Percentiles rank a stretch among this genome's conserved stretches.
phyloP scores from a whole-genome alignment of 306 rosid genomes.

The Quercus berberidifolia region DNA sequence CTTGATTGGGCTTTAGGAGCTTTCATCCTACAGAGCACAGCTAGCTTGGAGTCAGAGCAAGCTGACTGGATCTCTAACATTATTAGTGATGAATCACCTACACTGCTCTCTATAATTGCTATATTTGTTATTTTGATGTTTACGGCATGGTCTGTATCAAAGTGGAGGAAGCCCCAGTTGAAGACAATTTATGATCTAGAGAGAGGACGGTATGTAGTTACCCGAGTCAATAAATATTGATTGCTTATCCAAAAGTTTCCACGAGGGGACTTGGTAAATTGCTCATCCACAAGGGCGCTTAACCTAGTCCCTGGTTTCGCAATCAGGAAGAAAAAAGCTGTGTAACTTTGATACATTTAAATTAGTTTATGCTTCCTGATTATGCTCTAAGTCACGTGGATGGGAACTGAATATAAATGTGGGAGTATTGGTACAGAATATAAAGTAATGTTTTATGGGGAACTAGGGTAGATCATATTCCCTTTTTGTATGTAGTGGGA shows the following conservation, averaged over 20 bases:
- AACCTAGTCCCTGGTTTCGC: constrained; percentile 17
- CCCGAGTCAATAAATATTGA: constrained; percentile 53
- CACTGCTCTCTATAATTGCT: constrained; percentile 50
- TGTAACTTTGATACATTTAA: constrained; percentile 11
- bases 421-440: constrained; percentile 38
- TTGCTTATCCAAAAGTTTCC: background rate
- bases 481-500: constrained; percentile 35
- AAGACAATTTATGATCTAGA: constrained; percentile 88
- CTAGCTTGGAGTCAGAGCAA: constrained; percentile 38
- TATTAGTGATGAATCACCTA: constrained; percentile 47
- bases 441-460: constrained; percentile 20
- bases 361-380: constrained; percentile 18
- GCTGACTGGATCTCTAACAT: constrained; percentile 50
- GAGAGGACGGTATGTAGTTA: constrained; percentile 82
- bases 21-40: constrained; percentile 77
- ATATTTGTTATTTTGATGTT: constrained; percentile 61
- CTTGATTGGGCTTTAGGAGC: constrained; percentile 99
- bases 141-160: constrained; percentile 76
- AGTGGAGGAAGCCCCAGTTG: constrained; percentile 86
- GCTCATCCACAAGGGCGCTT: constrained; percentile 10
- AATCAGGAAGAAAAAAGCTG: constrained; percentile 18
- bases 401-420: constrained; percentile 15
- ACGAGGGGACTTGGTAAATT: constrained; percentile 21
- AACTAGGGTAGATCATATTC: constrained; percentile 28
- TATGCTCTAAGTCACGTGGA: constrained; percentile 17